Evolutionary conservation across 805 yeast species (phyloP).

Genomic region (Lachancea thermotolerans): DNA sequence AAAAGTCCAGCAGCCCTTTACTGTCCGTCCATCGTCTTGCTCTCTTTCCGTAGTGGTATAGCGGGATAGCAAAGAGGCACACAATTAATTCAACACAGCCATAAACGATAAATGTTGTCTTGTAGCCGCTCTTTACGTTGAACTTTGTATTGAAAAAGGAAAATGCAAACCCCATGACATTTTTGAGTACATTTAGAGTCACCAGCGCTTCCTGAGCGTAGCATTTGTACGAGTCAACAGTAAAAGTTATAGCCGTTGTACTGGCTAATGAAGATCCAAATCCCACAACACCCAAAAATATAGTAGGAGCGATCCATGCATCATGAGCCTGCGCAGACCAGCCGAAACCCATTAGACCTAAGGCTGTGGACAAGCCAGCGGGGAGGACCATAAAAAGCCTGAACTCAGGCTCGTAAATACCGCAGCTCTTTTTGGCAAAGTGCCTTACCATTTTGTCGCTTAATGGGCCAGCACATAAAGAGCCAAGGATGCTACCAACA

Average conservation of each 20-base stretch:
- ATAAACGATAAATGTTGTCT: slow-evolving; percentile 43
- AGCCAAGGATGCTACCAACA: slow-evolving; percentile 51
- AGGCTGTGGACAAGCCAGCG: slow-evolving; percentile 6
- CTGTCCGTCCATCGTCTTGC: slow-evolving; percentile 46
- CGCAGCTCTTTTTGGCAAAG: slow-evolving; percentile 41
- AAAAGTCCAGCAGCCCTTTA: slow-evolving; percentile 35
- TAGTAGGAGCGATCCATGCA: slow-evolving; percentile 50
- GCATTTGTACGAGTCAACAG: slow-evolving; percentile 50
- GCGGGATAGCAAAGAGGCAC: slow-evolving; percentile 43
- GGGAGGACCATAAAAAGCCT: slow-evolving; percentile 6
- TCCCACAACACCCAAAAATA: slow-evolving; percentile 49
- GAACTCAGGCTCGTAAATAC: slow-evolving; percentile 59
- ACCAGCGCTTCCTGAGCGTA: slow-evolving; percentile 56
- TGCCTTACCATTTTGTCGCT: slow-evolving; percentile 44
- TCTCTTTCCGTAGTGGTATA: slow-evolving; percentile 49
- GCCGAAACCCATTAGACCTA: slow-evolving; percentile 45
- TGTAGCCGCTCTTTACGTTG: slow-evolving; percentile 36
- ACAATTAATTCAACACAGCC: slow-evolving; percentile 46
- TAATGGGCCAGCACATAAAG: slow-evolving; percentile 44
- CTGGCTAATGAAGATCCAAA: slow-evolving; percentile 58
- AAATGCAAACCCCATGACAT: slow-evolving; percentile 48
- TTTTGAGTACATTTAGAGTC: slow-evolving; percentile 48
- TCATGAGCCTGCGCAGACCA: slow-evolving; percentile 46
- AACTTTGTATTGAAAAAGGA: slow-evolving; percentile 50
- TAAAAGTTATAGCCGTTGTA: slow-evolving; percentile 53